Evolutionary conservation across 2,329 filamentous ascomycete species (phyloP), one percentile per base, ranked within the genome.

Genomic region (Ophiocordyceps camponoti-rufipedis): DNA sequence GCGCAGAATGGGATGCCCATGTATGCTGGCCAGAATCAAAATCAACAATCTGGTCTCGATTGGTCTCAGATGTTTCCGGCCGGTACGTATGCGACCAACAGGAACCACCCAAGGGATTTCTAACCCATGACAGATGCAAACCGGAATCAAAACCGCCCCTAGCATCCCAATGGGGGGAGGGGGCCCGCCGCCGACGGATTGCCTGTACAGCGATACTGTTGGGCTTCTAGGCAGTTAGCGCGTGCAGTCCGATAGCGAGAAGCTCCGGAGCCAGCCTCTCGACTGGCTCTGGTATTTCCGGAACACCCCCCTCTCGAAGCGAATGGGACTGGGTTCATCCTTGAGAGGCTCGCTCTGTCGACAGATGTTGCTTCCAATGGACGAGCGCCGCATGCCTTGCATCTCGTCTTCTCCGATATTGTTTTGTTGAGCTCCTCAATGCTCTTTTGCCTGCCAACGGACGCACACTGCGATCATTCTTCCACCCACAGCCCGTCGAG

Each of bases 21-120:
- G 68, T 77, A 77, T 61, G 70, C 67, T 57, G 69, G 67, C 58
- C 72, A 74, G 54, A 73, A 72, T 64, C 65, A 71, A 63, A 71
- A 72, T 62, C 75, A 78, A 64, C 70, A 74, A 65, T 68, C 70
- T 60, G 64, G 72, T 68, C 67, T 82, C 68, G 81, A 85, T 66
- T 86, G 82, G 82, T 74, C 80, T 58, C 74, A 81, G 61, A 82
- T 86, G 77, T 85, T 85, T 69, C 80, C 80, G 68, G 64, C 78
- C 68, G 78, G 78, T 72, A 71, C 75, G 67, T 75, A 80, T 64
- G 11, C 10, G 12, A 2, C 32, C 32, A 6, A 13, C 32, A 6
- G 12, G 12, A 6, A 12, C 10, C 13, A 6, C 2, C 32, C 12
- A 13, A 5, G 8, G 13, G 5, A 12, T 13, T 61, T 66, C 79